Evolutionary conservation across 352 stramenopile species (phyloP).

Genomic region (Halophytophthora polymorphica): DNA sequence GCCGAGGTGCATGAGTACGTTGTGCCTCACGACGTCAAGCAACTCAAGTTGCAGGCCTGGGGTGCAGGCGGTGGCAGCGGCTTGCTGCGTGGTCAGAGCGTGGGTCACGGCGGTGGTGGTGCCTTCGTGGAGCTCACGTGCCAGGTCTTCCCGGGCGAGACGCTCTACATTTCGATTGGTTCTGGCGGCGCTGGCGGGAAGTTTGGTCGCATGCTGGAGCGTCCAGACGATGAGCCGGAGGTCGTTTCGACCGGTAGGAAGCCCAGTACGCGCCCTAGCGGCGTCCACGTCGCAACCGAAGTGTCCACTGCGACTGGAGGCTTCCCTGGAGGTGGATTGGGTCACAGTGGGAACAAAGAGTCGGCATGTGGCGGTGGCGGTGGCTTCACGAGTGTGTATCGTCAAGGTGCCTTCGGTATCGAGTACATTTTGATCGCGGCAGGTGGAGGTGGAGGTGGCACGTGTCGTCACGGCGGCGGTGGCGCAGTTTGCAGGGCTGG

Average conservation of each 20-base stretch:
- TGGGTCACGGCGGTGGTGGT: constrained; percentile 58
- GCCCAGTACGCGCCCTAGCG: constrained; percentile 16
- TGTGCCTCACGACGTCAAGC: constrained; percentile 57
- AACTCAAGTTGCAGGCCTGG: constrained; percentile 74
- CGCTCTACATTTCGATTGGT: constrained; percentile 56
- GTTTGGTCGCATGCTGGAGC: constrained; percentile 42
- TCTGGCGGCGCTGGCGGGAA: constrained; percentile 41
- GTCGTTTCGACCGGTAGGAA: constrained; percentile 11
- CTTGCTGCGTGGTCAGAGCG: constrained; percentile 40
- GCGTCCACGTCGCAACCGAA: constrained; percentile 34
- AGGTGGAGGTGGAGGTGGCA: constrained; percentile 65
- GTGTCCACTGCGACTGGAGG: constrained; percentile 45
- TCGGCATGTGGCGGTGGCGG: constrained; percentile 62
- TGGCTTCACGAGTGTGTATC: constrained; percentile 69
- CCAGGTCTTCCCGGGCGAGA: constrained; percentile 64
- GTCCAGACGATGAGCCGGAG: constrained; percentile 16
- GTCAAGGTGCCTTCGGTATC: constrained; percentile 57
- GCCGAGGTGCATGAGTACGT: constrained; percentile 61
- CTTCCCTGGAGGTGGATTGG: constrained; percentile 45
- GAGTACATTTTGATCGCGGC: constrained; percentile 67
- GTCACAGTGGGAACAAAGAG: constrained; percentile 70
- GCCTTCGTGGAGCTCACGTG: constrained; percentile 65
- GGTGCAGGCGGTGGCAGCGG: constrained; percentile 68
- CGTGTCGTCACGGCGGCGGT: constrained; percentile 55
- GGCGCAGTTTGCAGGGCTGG: constrained; percentile 27